Conservation (phyloP, 1,139 yeast genomes). For the Debaryomycetaceae sp. region DNA sequence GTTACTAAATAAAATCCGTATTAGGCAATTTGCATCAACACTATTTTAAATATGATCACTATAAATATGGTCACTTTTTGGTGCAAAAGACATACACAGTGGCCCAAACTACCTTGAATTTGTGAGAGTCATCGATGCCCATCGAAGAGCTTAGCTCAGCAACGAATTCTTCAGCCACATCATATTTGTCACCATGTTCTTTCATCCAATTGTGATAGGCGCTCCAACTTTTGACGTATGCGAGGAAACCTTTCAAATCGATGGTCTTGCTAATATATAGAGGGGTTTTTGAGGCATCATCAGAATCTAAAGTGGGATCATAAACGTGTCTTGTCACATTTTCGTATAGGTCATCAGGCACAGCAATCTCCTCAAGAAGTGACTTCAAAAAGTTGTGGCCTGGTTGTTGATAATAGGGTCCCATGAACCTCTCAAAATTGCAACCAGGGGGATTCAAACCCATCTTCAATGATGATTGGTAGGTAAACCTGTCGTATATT, state of each 20-base stretch:
- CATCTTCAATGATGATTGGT: conserved; percentile 25
- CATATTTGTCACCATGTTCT: conserved; percentile 25
- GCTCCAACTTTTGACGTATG: conserved; percentile 64
- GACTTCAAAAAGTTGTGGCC: conserved; percentile 55
- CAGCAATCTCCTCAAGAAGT: conserved; percentile 38
- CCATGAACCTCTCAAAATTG: conserved; percentile 47
- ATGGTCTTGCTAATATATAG: conserved; percentile 39
- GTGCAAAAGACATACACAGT: conserved; percentile 47
- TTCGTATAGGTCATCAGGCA: conserved; percentile 37
- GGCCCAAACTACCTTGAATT: conserved; percentile 53
- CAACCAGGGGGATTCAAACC: conserved; percentile 17
- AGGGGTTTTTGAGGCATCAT: conserved; percentile 21
- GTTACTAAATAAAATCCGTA: background rate
- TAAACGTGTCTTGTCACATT: conserved; percentile 40
- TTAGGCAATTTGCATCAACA: too few species aligned
- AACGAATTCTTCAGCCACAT: conserved; percentile 41
- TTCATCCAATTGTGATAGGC: conserved; percentile 66
- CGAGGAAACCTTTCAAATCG: conserved; percentile 40
- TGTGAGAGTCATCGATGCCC: conserved; percentile 44
- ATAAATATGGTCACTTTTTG: background rate
- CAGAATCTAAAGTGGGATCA: conserved; percentile 28
- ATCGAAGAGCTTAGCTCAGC: conserved; percentile 37
- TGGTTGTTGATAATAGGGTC: conserved; percentile 54
- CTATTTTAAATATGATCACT: background rate
- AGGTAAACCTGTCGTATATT: conserved; percentile 34